These are phyloP conservation scores for Medicago ruthenica DNA, from an alignment of 306 rosid species.

Conservation along the genomic window DNA sequence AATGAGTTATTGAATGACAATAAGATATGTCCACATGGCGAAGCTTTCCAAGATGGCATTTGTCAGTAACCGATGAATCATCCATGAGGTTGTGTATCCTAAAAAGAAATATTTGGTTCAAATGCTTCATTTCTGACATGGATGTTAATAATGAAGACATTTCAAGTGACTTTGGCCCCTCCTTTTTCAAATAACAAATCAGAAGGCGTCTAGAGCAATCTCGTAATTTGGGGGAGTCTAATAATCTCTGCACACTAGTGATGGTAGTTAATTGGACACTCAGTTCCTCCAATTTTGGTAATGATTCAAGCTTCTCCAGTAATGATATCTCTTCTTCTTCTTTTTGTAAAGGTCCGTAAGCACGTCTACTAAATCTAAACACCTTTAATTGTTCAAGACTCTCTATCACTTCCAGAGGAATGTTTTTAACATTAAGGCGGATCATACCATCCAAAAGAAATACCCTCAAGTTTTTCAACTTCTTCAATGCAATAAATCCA, in stretches of 20 bases:
- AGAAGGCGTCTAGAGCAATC: too few relatives aligned
- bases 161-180: neutral
- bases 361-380: neutral
- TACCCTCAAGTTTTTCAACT: conserved; percentile 1
- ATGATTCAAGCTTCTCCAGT: conserved; percentile 22
- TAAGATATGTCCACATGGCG: rapidly evolving
- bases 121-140: conserved; percentile 9
- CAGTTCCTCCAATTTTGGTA: conserved; percentile 24
- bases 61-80: neutral
- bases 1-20: conserved; percentile 12
- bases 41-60: neutral
- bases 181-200: too few relatives aligned
- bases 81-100: rapidly evolving
- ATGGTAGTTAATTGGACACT: neutral
- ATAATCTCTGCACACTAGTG: too few relatives aligned
- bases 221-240: too few relatives aligned
- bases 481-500: conserved; percentile 28
- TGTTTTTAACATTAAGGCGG: neutral
- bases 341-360: too few relatives aligned
- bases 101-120: rapidly evolving
- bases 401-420: neutral
- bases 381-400: conserved; percentile 10
- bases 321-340: neutral
- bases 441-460: neutral
- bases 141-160: neutral